Evolutionary conservation across 23 red algal species (phyloP), one percentile per base, ranked within the genome.

Genomic region (Gracilariopsis chorda): DNA sequence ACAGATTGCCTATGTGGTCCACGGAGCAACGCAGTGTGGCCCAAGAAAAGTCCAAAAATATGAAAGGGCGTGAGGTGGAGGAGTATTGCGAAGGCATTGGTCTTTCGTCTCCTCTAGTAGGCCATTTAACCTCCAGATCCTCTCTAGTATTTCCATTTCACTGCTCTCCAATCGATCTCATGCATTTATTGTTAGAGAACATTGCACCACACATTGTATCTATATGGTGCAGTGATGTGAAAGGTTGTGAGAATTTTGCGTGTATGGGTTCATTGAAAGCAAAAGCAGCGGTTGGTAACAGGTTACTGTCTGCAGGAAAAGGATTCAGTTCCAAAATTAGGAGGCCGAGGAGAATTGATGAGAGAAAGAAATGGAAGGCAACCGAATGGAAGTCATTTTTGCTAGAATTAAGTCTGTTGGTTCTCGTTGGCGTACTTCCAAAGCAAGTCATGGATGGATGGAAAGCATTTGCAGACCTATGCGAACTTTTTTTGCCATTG

Each of bases 131-230:
- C 23, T 27, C 33, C 8, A 45, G 36, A 21, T 27, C 43, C 23
- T 37, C 68, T 2, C 10, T 48, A 27, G 35, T 77, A 77, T 43
- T 2, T 46, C 39, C 36, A 2, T 77, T 77, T 23, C 3, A 8
- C 20, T 48, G 44, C 24, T 77, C 51, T 25, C 45, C 72, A 37
- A 55, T 77, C 6, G 72, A 77, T n/a, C 45, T 8, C 2, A 77
- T 77, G 72, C 72, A 77, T 77, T 5, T 77, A 2, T 17, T 77
- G 43, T 77, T 52, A 27, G 72, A 77, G 20, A 77, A 77, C 29
- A 55, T 77, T 55, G 72, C 72, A 6, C 72, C 44, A 1, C 27
- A 77, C 33, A 3, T 77, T 5, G 2, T 77, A 8, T 77, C 72
- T 17, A 49, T 77, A 2, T 52, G 72, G 44, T 1, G 45, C 1